Evolutionary conservation across 2,329 filamentous ascomycete species (phyloP).

Genomic region (Microascus cirrosus): DNA sequence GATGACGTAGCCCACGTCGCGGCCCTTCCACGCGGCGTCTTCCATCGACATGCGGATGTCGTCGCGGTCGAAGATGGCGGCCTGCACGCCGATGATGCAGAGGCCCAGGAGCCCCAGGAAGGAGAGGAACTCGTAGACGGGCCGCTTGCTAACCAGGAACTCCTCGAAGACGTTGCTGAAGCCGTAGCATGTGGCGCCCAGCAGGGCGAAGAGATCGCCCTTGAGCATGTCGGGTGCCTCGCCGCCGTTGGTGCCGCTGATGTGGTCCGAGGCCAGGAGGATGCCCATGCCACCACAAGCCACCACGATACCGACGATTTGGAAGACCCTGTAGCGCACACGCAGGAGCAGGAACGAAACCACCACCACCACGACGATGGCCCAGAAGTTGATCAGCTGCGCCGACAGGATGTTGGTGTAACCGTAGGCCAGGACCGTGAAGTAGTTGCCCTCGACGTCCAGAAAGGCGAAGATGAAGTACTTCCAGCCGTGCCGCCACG

Average conservation of each 20-base stretch:
- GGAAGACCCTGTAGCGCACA: conserved; percentile 81
- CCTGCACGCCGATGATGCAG: conserved; percentile 84
- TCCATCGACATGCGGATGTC: conserved; percentile 42
- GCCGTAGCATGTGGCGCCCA: conserved; percentile 86
- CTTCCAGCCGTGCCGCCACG: conserved; percentile 73
- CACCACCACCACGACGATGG: conserved; percentile 83
- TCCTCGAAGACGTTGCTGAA: conserved; percentile 87
- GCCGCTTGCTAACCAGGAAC: conserved; percentile 78
- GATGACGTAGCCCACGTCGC: conserved; percentile 71
- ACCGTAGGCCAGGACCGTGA: conserved; percentile 86
- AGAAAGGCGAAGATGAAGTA: conserved; percentile 88
- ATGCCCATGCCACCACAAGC: conserved; percentile 87
- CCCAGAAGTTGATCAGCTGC: conserved; percentile 97
- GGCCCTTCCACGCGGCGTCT: conserved; percentile 50
- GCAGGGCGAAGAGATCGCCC: conserved; percentile 83
- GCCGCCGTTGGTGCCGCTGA: conserved; percentile 64
- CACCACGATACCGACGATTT: conserved; percentile 77
- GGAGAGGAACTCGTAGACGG: conserved; percentile 85
- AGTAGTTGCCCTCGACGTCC: conserved; percentile 96
- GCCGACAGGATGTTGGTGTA: conserved; percentile 87
- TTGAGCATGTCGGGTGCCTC: conserved; percentile 63
- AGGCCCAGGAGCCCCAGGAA: conserved; percentile 83
- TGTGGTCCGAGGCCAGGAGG: conserved; percentile 76
- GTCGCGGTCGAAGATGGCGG: conserved; percentile 78
- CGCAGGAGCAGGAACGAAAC: conserved; percentile 72